phyloP scores from a whole-genome alignment of 371 early-diverging fungal genomes.

The Amoeboradix gromovi region DNA sequence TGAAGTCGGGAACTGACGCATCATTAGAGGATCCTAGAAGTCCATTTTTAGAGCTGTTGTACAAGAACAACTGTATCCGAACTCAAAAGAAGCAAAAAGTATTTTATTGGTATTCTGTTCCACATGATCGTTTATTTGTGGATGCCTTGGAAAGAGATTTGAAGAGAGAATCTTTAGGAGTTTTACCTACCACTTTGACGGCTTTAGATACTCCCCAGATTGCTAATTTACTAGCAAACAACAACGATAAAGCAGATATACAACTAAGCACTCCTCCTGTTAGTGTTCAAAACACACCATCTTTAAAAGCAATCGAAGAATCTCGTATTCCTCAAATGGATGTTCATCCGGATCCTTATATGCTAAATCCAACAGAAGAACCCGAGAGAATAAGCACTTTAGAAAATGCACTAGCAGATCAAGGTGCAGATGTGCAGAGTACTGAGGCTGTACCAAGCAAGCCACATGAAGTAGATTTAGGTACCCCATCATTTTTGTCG shows the following conservation, averaged over 20 bases:
- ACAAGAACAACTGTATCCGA: slow-evolving; percentile 90
- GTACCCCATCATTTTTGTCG: too few species aligned
- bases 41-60: slow-evolving; percentile 83
- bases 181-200: slow-evolving; percentile 37
- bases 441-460: background rate
- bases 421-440: background rate
- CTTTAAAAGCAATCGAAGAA: background rate
- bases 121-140: slow-evolving; percentile 78
- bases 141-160: slow-evolving; percentile 96
- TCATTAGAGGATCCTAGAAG: slow-evolving; percentile 82
- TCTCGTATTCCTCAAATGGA: background rate
- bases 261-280: background rate
- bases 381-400: background rate
- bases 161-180: slow-evolving; percentile 63
- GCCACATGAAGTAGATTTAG: too few species aligned
- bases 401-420: background rate
- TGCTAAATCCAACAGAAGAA: background rate
- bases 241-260: background rate
- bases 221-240: background rate
- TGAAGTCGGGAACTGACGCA: slow-evolving; percentile 95
- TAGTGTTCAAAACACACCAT: background rate
- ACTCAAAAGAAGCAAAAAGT: slow-evolving; percentile 89
- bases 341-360: background rate
- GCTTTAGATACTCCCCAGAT: background rate
- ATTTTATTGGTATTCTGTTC: slow-evolving; percentile 93